Percentiles rank a stretch among this genome's conserved stretches.
Conservation (phyloP, 2,329 filamentous ascomycete species). For the Botrytis fabae region DNA sequence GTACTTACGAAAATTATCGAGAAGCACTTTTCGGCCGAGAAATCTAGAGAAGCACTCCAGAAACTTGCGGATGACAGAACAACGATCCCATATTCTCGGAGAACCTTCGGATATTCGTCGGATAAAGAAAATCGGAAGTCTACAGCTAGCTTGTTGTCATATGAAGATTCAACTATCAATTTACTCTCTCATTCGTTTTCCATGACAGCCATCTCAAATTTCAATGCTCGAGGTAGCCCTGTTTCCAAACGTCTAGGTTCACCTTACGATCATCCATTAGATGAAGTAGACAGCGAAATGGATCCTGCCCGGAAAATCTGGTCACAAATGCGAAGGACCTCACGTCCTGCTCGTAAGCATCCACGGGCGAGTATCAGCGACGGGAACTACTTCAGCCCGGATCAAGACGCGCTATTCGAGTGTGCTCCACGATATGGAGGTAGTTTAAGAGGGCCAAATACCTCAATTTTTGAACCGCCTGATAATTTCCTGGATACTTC, state of each 20-base stretch:
- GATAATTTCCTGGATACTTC: constrained; percentile 26
- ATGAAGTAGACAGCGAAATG: constrained; percentile 25
- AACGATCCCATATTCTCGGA: constrained; percentile 25
- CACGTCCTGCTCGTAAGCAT: constrained; percentile 30
- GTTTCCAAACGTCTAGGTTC: neutral
- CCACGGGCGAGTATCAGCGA: constrained; percentile 30
- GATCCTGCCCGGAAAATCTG: constrained; percentile 41
- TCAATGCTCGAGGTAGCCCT: neutral
- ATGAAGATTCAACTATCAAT: neutral
- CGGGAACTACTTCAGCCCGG: constrained; percentile 31
- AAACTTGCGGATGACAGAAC: constrained; percentile 30
- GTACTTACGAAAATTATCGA: constrained; percentile 35
- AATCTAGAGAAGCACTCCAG: constrained; percentile 30
- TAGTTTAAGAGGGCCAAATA: neutral
- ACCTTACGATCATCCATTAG: constrained; percentile 20
- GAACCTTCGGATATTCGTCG: constrained; percentile 10
- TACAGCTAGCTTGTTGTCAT: neutral
- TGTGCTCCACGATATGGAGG: neutral
- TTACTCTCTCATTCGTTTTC: constrained; percentile 18
- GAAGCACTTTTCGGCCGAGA: constrained; percentile 30
- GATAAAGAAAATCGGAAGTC: constrained; percentile 21
- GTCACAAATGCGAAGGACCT: constrained; percentile 38
- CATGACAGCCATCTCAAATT: constrained; percentile 19
- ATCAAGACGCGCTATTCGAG: constrained; percentile 3
- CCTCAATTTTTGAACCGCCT: constrained; percentile 15